phyloP scores from a whole-genome alignment of 768 basidiomycete genomes.

The Amanita muscaria region DNA sequence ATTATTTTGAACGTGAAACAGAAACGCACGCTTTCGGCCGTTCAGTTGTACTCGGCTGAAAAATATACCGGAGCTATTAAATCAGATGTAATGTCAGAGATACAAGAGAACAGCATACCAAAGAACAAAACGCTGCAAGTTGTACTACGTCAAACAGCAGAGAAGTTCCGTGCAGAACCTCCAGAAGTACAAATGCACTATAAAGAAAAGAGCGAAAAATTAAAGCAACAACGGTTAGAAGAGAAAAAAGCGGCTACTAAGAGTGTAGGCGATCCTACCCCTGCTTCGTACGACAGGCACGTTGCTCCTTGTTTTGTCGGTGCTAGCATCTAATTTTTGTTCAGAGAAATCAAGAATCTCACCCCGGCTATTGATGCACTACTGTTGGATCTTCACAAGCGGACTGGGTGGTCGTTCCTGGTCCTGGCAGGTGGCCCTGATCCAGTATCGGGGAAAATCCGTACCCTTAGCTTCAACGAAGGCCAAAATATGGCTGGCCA shows the following conservation, averaged over 20 bases:
- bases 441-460: conserved; percentile 4
- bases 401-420: conserved; percentile 6
- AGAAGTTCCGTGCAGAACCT: conserved; percentile 4
- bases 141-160: not conserved
- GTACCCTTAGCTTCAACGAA: conserved; percentile 3
- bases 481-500: conserved; percentile 2
- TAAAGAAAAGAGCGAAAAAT: not conserved
- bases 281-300: not conserved
- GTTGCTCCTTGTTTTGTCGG: not conserved
- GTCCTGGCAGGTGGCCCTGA: conserved; percentile 9
- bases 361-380: not conserved
- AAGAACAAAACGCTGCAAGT: not conserved
- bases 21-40: not conserved
- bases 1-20: not conserved
- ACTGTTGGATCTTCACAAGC: not conserved
- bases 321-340: too few relatives aligned
- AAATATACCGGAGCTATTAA: not conserved
- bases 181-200: conserved; percentile 3
- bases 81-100: conserved; percentile 1
- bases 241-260: not conserved
- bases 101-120: conserved; percentile 5
- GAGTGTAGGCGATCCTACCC: not conserved
- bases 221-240: not conserved
- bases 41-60: conserved; percentile 2
- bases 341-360: not conserved